These are phyloP conservation scores for Paramecium caudatum DNA, from an alignment of 73 alveolate genomes.

Conservation along the genomic window DNA sequence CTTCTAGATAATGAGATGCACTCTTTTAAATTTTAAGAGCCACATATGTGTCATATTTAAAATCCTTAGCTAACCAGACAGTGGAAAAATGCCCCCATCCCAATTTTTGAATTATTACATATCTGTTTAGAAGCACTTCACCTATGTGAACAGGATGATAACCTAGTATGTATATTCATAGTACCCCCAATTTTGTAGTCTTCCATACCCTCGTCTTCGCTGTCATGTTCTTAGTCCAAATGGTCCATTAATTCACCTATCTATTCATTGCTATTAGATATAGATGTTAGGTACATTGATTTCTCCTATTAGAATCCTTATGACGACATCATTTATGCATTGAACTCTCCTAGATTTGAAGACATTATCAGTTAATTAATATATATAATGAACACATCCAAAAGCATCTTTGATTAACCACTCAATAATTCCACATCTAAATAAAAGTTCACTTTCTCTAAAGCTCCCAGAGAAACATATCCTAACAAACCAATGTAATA, in stretches of 20 bases:
- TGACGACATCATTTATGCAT: too few species aligned
- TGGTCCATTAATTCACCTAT: slow-evolving; percentile 73
- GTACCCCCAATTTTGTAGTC: slow-evolving; percentile 95
- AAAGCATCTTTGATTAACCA: slow-evolving; percentile 22
- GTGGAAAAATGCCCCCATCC: slow-evolving; percentile 99
- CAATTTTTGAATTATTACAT: slow-evolving; percentile 94
- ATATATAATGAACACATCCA: slow-evolving; percentile 12
- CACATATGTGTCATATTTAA: slow-evolving; percentile 89
- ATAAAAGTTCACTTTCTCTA: slow-evolving; percentile 11
- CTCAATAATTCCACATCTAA: slow-evolving; percentile 51
- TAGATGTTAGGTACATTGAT: background rate
- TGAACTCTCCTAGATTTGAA: too few species aligned
- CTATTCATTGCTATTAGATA: slow-evolving; percentile 14
- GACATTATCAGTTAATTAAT: too few species aligned
- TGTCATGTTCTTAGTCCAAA: slow-evolving; percentile 75
- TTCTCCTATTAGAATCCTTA: background rate
- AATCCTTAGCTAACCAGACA: slow-evolving; percentile 99
- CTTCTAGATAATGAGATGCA: slow-evolving; percentile 98
- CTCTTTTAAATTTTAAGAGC: slow-evolving; percentile 98
- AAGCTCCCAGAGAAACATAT: slow-evolving; percentile 3
- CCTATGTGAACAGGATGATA: slow-evolving; percentile 99
- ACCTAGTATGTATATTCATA: slow-evolving; percentile 63
- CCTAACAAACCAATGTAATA: background rate
- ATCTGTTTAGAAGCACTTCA: slow-evolving; percentile 95
- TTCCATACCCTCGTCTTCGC: slow-evolving; percentile 96